Base-by-base conservation (phyloP, 345 rosid species). In the Ceriops tagal region DNA sequence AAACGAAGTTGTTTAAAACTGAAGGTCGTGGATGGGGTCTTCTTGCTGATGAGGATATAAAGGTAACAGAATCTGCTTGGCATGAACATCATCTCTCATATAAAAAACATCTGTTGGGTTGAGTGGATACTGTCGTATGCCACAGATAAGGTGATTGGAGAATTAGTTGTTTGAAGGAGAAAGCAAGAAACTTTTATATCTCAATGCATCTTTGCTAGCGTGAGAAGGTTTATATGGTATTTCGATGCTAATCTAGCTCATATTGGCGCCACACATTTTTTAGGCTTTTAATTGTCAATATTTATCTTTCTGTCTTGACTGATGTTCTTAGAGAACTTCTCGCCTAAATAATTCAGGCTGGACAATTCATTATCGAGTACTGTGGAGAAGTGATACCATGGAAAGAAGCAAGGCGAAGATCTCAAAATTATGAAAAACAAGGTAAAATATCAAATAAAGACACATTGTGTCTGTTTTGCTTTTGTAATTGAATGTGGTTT, bases 301-400 rank as follows among this genome's bases (percentile, higher is more conserved):
- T 57, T 37, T 26, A 7, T 28, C 58, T 9, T 39, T 43, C 47
- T 27, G 32, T 57, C 35, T 19, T 47, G 31, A 15, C 61, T 51
- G 31, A 32, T 27, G 13, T 22, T 47, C 46, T 58, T 16, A 43
- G 53, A 28, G 21, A 20, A 8, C 24, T 69, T 53, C 8, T 64
- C 64, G 73, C 61, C 69, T 70, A 30, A 13, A 55, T 34, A 20
- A 62, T 80, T 75, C 77, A 95, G 99, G 86, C 77, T 21, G 97
- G 99, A 26, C 96, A 85, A 49, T 89, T 95, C 66, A 84, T 95
- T 65, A 87, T 92, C 53, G 99, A 95, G 83, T 95, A 95, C 46
- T 95, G 96, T 86, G 99, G 99, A 55, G 99, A 95, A 89, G 97
- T 95, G 58, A 95, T 92, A 81, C 85, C 96, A 16, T 90, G 93